Evolutionary conservation across 371 early-diverging fungal species (phyloP).

Genomic region (Furculomyces boomerangus): DNA sequence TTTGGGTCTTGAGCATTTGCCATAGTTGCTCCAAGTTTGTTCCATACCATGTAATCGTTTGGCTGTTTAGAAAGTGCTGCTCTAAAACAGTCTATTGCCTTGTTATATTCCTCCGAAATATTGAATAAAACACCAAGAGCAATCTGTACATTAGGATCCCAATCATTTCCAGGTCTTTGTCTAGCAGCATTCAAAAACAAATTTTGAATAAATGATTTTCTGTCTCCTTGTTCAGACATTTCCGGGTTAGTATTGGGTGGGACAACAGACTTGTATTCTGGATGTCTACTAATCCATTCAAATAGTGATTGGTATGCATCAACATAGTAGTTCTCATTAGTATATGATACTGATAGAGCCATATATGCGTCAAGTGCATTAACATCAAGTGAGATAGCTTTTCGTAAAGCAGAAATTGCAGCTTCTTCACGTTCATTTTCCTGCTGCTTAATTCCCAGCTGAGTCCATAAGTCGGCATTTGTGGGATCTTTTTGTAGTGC

Average conservation of each 20-base stretch:
- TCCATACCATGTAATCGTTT: slow-evolving; percentile 88
- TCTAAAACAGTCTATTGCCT: slow-evolving; percentile 92
- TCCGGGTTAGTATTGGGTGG: slow-evolving; percentile 6
- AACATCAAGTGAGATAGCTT: slow-evolving; percentile 59
- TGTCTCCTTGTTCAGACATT: slow-evolving; percentile 11
- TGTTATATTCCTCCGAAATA: slow-evolving; percentile 69
- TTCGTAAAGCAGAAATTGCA: slow-evolving; percentile 76
- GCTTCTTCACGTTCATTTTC: slow-evolving; percentile 87
- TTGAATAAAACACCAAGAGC: slow-evolving; percentile 89
- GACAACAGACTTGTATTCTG: slow-evolving; percentile 34
- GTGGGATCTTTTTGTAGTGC: slow-evolving; percentile 60
- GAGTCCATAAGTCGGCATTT: slow-evolving; percentile 70
- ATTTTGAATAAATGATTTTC: slow-evolving; percentile 53
- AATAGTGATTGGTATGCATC: slow-evolving; percentile 79
- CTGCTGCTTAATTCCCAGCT: slow-evolving; percentile 75
- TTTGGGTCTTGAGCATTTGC: slow-evolving; percentile 63
- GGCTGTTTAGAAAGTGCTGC: slow-evolving; percentile 74
- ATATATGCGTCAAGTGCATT: slow-evolving; percentile 53
- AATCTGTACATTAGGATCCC: slow-evolving; percentile 83
- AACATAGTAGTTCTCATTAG: slow-evolving; percentile 69
- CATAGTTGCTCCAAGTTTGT: slow-evolving; percentile 88
- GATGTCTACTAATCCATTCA: slow-evolving; percentile 64
- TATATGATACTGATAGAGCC: slow-evolving; percentile 80
- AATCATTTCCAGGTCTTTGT: slow-evolving; percentile 38
- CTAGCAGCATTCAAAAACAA: slow-evolving; percentile 67